Evolutionary conservation across 2,329 filamentous ascomycete genomes (phyloP), one percentile per base, ranked within the genome.

Genomic region (Fusarium agapanthi): DNA sequence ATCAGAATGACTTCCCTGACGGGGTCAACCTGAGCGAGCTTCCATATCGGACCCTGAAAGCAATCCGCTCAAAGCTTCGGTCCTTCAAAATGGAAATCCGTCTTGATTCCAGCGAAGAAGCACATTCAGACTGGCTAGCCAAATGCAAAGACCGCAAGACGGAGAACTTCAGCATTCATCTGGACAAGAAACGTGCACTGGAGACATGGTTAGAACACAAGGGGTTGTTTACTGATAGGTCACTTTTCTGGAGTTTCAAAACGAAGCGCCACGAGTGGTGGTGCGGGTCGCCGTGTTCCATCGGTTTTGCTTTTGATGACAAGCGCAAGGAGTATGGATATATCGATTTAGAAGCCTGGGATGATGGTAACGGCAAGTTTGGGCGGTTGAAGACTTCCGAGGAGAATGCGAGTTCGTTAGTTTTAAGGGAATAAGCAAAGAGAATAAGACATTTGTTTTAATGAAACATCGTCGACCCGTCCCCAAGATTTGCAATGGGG

Each of bases 101-200:
- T 9, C 60, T 69, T 2, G 2, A 22, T 3, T 72, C 51, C 30
- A 6, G 3, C 11, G 32, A 61, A 14, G 15, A 50, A 20, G 44
- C 37, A 7, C 55, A 66, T 22, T 9, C 22, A 5, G 30, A 35
- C 26, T 74, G 71, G 71, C 43, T 50, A 13, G 35, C 45, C 3
- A 44, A 63, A 4, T 61, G 48, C 14, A 15, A 16, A 22, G 44
- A 15, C 15, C 11, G 1, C 2, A 22, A 26, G 7, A 34, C 18
- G 1, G 40, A 62, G n/a, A 60, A 58, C 9, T 74, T 69, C 7
- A 61, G 64, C 34, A 15, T 66, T 14, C 68, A 74, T 5, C n/a
- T 57, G 3, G 44, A 26, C 20, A 69, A 66, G 37, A 74, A 72
- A 20, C 13, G 30, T 0, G 48, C 53, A 16, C 16, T 69, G 14